Percentiles rank a stretch among this genome's conserved stretches.
phyloP scores from a whole-genome alignment of 768 basidiomycete genomes.

The Russula olivacea region DNA sequence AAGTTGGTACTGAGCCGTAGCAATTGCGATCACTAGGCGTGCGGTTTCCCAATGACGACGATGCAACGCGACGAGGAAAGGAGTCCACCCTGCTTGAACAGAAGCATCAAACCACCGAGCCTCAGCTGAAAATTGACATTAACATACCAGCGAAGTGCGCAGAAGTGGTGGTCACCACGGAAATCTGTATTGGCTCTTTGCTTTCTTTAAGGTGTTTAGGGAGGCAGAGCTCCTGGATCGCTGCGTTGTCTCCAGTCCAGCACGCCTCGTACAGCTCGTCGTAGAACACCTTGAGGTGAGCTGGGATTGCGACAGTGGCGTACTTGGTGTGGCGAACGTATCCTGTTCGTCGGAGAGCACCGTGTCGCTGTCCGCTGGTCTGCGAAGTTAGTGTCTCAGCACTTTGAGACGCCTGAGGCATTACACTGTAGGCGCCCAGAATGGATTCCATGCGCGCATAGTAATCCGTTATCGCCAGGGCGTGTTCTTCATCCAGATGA shows the following conservation, averaged over 20 bases:
- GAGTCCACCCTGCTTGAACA: slow-evolving; percentile 41
- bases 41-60: slow-evolving; percentile 53
- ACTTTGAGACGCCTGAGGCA: neutral
- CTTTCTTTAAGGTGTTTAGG: slow-evolving; percentile 34
- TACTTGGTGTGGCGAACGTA: slow-evolving; percentile 28
- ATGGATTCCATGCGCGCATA: neutral
- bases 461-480: neutral
- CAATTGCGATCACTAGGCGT: slow-evolving; percentile 52
- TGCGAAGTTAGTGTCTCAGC: neutral
- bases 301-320: slow-evolving; percentile 27
- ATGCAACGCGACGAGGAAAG: slow-evolving; percentile 45
- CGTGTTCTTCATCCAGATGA: neutral
- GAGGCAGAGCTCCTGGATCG: slow-evolving; percentile 48
- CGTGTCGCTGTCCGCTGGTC: neutral
- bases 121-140: neutral
- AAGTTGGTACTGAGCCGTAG: slow-evolving; percentile 51
- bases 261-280: slow-evolving; percentile 55
- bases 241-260: slow-evolving; percentile 45
- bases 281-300: slow-evolving; percentile 37
- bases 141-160: slow-evolving; percentile 12
- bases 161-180: slow-evolving; percentile 30
- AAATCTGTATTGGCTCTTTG: slow-evolving; percentile 40
- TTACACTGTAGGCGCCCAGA: slow-evolving; percentile 1
- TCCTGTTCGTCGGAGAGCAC: slow-evolving; percentile 24
- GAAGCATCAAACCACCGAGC: neutral